Evolutionary conservation across 2,329 filamentous ascomycete species (phyloP).

Genomic region (Fusarium solani-melongenae): DNA sequence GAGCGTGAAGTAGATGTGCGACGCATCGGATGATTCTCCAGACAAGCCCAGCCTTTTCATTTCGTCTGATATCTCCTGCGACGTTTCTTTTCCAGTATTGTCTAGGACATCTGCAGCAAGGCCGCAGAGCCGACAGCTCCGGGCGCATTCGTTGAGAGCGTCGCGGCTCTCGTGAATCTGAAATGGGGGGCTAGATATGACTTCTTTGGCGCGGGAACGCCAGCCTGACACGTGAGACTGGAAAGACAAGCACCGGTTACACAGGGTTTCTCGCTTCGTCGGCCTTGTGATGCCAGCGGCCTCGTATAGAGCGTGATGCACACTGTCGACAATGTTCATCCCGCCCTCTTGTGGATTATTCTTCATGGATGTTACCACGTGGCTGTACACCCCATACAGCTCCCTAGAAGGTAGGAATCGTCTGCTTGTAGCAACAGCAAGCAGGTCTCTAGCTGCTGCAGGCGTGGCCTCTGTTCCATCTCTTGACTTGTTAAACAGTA

Average conservation of each 20-base stretch:
- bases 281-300: neutral
- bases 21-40: neutral
- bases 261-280: neutral
- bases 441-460: neutral
- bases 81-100: neutral
- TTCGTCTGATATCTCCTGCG: neutral
- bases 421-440: neutral
- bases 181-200: neutral
- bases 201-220: neutral
- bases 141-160: neutral
- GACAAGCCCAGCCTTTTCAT: neutral
- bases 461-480: neutral
- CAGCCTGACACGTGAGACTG: neutral
- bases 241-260: neutral
- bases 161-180: neutral
- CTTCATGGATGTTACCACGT: neutral
- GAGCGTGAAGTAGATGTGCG: neutral
- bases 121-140: neutral
- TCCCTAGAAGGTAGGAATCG: neutral
- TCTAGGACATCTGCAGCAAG: neutral
- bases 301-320: neutral
- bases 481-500: neutral
- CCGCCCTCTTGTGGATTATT: neutral
- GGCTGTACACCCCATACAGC: neutral
- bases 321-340: neutral